Percentiles rank a stretch among this genome's conserved stretches.
These are phyloP conservation scores for Spathaspora sp. DNA, from an alignment of 805 yeast species.

Conservation along the genomic window DNA sequence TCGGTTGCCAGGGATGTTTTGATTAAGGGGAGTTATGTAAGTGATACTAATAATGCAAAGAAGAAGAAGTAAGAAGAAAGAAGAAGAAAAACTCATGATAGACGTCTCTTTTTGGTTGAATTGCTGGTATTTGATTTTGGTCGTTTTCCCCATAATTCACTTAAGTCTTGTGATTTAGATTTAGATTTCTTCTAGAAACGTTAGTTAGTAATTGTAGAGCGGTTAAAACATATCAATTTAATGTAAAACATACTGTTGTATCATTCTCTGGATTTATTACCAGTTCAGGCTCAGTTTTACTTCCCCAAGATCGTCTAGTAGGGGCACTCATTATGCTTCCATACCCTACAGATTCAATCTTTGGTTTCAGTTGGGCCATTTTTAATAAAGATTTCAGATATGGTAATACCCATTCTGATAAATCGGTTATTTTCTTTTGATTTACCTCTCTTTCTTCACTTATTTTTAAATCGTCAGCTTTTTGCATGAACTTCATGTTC, in stretches of 20 bases:
- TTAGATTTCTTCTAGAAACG: background rate
- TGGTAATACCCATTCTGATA: conserved; percentile 51
- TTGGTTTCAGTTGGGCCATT: conserved; percentile 19
- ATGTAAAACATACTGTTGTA: background rate
- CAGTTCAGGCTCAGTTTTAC: conserved; percentile 1
- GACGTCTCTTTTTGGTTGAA: conserved; percentile 1
- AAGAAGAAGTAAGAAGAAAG: conserved; percentile 13
- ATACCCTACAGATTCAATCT: conserved; percentile 35
- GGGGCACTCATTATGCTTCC: conserved; percentile 27
- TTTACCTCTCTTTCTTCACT: conserved; percentile 20
- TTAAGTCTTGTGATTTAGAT: conserved; percentile 2
- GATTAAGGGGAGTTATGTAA: conserved; percentile 53
- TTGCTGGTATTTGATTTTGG: background rate
- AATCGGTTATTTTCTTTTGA: conserved; percentile 41
- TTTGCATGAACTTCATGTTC: conserved; percentile 71
- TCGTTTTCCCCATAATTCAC: conserved; percentile 6
- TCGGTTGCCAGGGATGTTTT: conserved; percentile 84
- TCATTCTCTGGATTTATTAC: background rate
- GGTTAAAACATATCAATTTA: background rate
- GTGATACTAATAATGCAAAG: conserved; percentile 20
- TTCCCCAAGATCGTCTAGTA: conserved; percentile 14
- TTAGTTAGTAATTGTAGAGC: background rate
- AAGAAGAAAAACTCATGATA: background rate
- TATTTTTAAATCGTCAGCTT: conserved; percentile 35
- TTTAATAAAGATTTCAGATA: conserved; percentile 21